A percentile compares a stretch with the other conserved stretches of the same genome.
These are phyloP conservation scores for Mytilinidion resinicola DNA, from an alignment of 495 filamentous ascomycete species.

Conservation along the genomic window DNA sequence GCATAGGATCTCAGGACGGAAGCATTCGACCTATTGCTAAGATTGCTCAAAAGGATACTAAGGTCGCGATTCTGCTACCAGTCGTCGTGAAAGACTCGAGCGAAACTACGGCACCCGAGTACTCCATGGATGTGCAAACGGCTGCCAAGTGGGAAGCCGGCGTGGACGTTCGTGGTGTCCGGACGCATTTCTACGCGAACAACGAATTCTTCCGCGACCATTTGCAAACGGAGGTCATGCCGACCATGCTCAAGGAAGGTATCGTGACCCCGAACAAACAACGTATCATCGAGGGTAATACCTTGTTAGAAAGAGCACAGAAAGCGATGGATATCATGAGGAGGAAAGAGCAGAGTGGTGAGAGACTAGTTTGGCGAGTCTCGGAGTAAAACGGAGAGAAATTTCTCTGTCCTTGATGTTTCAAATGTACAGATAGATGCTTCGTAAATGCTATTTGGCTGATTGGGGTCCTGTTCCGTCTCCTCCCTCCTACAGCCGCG, in stretches of 20 bases:
- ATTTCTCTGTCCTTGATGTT: background rate
- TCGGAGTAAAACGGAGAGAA: constrained; percentile 1
- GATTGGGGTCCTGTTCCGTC: too few species aligned
- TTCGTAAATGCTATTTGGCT: too few species aligned
- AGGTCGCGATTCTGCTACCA: constrained; percentile 48
- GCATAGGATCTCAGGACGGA: constrained; percentile 45
- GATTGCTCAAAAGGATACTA: constrained; percentile 41
- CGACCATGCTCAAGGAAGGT: constrained; percentile 40
- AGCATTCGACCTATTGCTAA: constrained; percentile 39
- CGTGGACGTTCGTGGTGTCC: constrained; percentile 43
- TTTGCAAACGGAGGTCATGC: constrained; percentile 46
- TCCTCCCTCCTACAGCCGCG: too few species aligned
- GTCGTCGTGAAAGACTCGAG: constrained; percentile 44
- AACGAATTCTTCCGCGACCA: constrained; percentile 45
- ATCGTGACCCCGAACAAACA: constrained; percentile 44
- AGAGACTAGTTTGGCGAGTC: constrained; percentile 26
- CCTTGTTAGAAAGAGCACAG: constrained; percentile 44
- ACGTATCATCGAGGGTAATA: constrained; percentile 43
- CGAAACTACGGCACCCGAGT: constrained; percentile 38
- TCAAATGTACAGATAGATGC: too few species aligned
- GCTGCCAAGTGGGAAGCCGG: constrained; percentile 42
- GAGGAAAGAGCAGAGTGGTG: constrained; percentile 25
- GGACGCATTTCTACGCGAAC: constrained; percentile 47
- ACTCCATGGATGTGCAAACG: constrained; percentile 39
- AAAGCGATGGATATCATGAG: constrained; percentile 28